Evolutionary conservation across 768 basidiomycete species (phyloP).

Genomic region (Lactarius indigo): DNA sequence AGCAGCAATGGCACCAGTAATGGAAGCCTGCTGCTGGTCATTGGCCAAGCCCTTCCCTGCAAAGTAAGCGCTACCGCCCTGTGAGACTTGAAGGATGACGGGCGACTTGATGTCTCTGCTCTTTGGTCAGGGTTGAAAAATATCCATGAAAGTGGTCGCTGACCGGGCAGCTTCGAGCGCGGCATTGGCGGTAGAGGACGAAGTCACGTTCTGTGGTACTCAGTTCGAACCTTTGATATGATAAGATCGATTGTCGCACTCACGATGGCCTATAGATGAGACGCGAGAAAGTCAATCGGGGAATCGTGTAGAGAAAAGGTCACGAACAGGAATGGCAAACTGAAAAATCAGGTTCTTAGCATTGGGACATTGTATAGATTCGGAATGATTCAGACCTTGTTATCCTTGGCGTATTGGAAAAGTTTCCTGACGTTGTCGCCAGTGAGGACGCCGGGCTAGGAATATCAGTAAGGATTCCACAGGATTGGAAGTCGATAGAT

Average conservation of each 20-base stretch:
- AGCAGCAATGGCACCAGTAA: slow-evolving; percentile 87
- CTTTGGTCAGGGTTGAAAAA: slow-evolving; percentile 5
- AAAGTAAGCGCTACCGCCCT: slow-evolving; percentile 94
- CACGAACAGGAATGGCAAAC: slow-evolving; percentile 84
- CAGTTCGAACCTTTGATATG: slow-evolving; percentile 8
- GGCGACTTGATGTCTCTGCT: slow-evolving; percentile 90
- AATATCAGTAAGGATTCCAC: background rate
- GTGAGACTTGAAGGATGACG: slow-evolving; percentile 96
- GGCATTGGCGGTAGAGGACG: slow-evolving; percentile 92
- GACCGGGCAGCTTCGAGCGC: slow-evolving; percentile 94
- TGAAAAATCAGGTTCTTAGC: slow-evolving; percentile 31
- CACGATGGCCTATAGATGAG: slow-evolving; percentile 62
- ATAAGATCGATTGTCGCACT: slow-evolving; percentile 35
- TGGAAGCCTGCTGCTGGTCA: slow-evolving; percentile 93
- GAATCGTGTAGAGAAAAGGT: background rate
- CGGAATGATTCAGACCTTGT: slow-evolving; percentile 58
- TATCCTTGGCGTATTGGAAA: slow-evolving; percentile 87
- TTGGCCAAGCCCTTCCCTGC: slow-evolving; percentile 96
- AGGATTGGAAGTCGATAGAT: background rate
- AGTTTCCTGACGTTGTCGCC: slow-evolving; percentile 94
- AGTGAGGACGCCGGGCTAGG: slow-evolving; percentile 88
- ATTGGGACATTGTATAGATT: slow-evolving; percentile 11
- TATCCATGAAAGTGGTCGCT: slow-evolving; percentile 12
- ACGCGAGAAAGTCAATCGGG: slow-evolving; percentile 7
- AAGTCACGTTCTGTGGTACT: slow-evolving; percentile 80